phyloP scores from a whole-genome alignment of 768 basidiomycete species.

The Leccinum disarticulatum region DNA sequence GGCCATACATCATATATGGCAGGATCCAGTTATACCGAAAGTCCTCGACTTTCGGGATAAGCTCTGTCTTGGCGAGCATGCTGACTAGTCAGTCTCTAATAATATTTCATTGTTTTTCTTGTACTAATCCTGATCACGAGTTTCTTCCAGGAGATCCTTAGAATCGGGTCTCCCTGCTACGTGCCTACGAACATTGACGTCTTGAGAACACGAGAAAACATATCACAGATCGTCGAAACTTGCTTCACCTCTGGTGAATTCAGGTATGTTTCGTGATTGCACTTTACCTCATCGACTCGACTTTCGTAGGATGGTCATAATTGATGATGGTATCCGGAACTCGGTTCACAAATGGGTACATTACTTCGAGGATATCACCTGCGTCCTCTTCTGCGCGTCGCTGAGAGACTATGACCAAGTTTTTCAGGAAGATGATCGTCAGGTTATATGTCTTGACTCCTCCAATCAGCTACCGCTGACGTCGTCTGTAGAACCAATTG shows the following conservation, averaged over 20 bases:
- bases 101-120: not conserved
- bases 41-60: not conserved
- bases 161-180: constrained; percentile 3
- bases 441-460: not conserved
- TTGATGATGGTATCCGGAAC: not conserved
- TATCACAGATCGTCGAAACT: not conserved
- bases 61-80: not conserved
- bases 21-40: constrained; percentile 2
- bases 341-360: not conserved
- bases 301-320: not conserved
- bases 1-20: constrained; percentile 4
- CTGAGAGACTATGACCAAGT: constrained; percentile 2
- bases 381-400: constrained; percentile 1
- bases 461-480: not conserved
- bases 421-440: not conserved
- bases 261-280: not conserved
- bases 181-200: not conserved
- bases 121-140: not conserved
- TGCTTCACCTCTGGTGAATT: not conserved
- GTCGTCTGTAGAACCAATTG: not conserved
- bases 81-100: constrained; percentile 1
- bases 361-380: not conserved
- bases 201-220: not conserved
- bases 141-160: constrained; percentile 1
- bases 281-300: not conserved